phyloP scores from a whole-genome alignment of 495 filamentous ascomycete species.

The Cercophora scortea region DNA sequence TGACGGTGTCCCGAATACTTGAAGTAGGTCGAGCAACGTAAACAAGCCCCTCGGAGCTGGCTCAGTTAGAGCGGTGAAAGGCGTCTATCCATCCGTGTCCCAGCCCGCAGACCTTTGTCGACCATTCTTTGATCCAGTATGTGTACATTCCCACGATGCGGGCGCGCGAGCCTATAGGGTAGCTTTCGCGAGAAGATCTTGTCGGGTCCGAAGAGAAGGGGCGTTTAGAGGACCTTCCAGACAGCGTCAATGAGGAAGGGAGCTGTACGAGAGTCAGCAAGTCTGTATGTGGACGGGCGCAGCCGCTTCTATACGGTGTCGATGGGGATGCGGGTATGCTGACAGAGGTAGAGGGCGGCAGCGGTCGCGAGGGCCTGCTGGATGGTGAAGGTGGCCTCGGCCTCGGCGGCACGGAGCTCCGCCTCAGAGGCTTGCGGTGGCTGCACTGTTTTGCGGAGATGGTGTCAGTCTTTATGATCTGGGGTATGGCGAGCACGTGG shows the following conservation, averaged over 20 bases:
- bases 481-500: neutral
- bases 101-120: too few species aligned
- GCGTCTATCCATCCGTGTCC: too few species aligned
- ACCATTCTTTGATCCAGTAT: too few species aligned
- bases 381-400: slow-evolving; percentile 60
- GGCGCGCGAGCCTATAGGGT: too few species aligned
- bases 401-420: slow-evolving; percentile 57
- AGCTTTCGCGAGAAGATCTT: too few species aligned
- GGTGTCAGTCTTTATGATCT: neutral
- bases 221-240: slow-evolving; percentile 59
- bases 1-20: too few species aligned
- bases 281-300: neutral
- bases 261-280: slow-evolving; percentile 37
- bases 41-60: too few species aligned
- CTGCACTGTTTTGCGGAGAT: slow-evolving; percentile 21
- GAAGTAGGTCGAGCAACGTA: too few species aligned
- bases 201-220: too few species aligned
- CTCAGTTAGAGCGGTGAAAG: too few species aligned
- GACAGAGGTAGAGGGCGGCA: slow-evolving; percentile 78
- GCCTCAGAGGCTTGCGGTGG: slow-evolving; percentile 43
- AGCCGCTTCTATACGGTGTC: neutral
- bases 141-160: too few species aligned
- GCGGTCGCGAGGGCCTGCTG: slow-evolving; percentile 54
- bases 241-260: slow-evolving; percentile 78
- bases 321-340: slow-evolving; percentile 15